phyloP scores from a whole-genome alignment of 306 rosid genomes.

The Trifolium pratense region DNA sequence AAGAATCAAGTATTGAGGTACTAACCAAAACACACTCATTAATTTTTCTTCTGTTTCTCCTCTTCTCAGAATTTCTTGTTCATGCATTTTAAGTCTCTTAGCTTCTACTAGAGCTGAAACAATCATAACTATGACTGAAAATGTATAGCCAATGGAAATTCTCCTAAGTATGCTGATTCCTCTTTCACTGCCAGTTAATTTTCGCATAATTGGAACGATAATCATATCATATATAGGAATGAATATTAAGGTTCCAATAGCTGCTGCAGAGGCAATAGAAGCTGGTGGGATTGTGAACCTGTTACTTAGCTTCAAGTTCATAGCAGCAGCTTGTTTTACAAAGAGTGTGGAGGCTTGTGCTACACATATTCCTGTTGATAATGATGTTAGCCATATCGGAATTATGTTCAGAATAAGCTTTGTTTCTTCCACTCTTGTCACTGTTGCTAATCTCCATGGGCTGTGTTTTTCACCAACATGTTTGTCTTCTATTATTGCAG shows the following conservation, averaged over 20 bases:
- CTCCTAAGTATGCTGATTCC: slow-evolving; percentile 56
- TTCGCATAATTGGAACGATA: slow-evolving; percentile 50
- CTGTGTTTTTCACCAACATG: slow-evolving; percentile 29
- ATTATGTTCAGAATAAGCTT: slow-evolving; percentile 51
- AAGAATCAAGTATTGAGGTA: slow-evolving; percentile 47
- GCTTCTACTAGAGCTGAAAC: slow-evolving; percentile 53
- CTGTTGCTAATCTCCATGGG: slow-evolving; percentile 60
- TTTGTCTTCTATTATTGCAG: slow-evolving; percentile 58
- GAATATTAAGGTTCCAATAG: slow-evolving; percentile 41
- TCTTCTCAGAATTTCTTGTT: not conserved
- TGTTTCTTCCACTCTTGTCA: slow-evolving; percentile 59
- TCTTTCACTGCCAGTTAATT: slow-evolving; percentile 50
- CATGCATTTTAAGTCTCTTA: slow-evolving; percentile 43
- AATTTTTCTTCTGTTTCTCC: not conserved
- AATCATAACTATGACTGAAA: slow-evolving; percentile 37
- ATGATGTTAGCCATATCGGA: slow-evolving; percentile 58
- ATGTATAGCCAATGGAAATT: slow-evolving; percentile 50
- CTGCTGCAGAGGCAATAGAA: slow-evolving; percentile 43
- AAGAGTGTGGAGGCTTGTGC: slow-evolving; percentile 54
- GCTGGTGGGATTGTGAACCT: slow-evolving; percentile 56
- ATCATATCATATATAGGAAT: slow-evolving; percentile 50
- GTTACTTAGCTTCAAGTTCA: slow-evolving; percentile 36
- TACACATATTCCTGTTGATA: slow-evolving; percentile 45
- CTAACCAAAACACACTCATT: slow-evolving; percentile 55
- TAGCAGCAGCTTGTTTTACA: slow-evolving; percentile 55